These are phyloP conservation scores for Cercospora sp. DNA, from an alignment of 2,329 filamentous ascomycete species.

Conservation along the genomic window DNA sequence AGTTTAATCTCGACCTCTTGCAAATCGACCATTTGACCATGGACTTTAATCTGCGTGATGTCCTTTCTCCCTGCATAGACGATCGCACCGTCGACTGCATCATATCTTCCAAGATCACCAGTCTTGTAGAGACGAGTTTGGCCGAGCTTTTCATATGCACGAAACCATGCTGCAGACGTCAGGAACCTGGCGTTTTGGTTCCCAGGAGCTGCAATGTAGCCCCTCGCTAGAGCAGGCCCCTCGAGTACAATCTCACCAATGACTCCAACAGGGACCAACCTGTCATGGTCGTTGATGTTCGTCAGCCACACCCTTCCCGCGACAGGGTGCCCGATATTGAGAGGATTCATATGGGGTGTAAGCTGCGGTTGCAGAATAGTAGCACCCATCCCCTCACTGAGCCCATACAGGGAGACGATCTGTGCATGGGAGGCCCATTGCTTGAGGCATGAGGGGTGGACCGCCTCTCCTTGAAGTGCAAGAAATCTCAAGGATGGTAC, in stretches of 20 bases:
- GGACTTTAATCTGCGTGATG: neutral
- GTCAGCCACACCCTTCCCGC: neutral
- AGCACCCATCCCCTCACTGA: neutral
- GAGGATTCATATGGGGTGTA: neutral
- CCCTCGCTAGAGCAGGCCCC: neutral
- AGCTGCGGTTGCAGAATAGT: neutral
- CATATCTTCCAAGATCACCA: neutral
- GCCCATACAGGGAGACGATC: neutral
- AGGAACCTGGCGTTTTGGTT: neutral
- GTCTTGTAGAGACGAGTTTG: neutral
- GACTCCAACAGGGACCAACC: neutral
- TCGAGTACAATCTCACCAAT: neutral
- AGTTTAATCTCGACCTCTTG: neutral
- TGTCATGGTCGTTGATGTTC: neutral
- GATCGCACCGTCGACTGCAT: neutral
- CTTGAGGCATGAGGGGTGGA: neutral
- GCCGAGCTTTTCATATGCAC: neutral
- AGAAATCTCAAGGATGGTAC: neutral
- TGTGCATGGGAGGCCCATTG: neutral
- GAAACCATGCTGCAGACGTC: neutral
- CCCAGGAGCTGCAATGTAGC: neutral
- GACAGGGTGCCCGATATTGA: neutral
- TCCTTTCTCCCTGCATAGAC: neutral
- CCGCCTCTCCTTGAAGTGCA: neutral
- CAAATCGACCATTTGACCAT: neutral